Evolutionary conservation across 352 stramenopile species (phyloP).

Genomic region (Phytophthora europaea): DNA sequence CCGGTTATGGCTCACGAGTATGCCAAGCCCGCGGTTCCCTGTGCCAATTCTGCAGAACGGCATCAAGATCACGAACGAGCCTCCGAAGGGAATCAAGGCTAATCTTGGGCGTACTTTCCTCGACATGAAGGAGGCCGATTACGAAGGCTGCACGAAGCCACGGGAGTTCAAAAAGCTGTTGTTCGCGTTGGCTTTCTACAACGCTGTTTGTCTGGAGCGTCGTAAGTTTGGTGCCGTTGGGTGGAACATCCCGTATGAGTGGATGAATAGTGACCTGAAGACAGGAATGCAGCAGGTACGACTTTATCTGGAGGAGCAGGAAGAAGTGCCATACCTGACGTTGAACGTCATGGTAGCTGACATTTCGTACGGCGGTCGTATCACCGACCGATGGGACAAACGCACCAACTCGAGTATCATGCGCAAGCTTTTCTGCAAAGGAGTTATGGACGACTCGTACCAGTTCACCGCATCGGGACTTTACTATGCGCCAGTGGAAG

Average conservation of each 20-base stretch:
- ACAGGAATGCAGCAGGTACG: constrained; percentile 94
- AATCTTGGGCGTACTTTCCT: constrained; percentile 95
- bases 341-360: constrained; percentile 96
- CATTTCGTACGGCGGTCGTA: constrained; percentile 95
- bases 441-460: constrained; percentile 91
- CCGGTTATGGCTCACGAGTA: constrained; percentile 95
- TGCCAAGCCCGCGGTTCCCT: constrained; percentile 92
- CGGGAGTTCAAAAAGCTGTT: constrained; percentile 92
- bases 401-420: constrained; percentile 96
- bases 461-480: constrained; percentile 77
- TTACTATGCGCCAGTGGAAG: constrained; percentile 86
- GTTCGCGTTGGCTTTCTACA: constrained; percentile 96
- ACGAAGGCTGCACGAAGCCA: constrained; percentile 89
- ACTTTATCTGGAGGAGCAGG: constrained; percentile 95
- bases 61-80: constrained; percentile 97
- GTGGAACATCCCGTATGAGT: constrained; percentile 97
- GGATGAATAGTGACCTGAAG: constrained; percentile 97
- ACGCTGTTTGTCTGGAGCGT: constrained; percentile 94
- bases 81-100: constrained; percentile 91
- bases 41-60: constrained; percentile 96
- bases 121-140: constrained; percentile 93
- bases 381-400: constrained; percentile 96
- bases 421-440: constrained; percentile 90
- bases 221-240: constrained; percentile 96
- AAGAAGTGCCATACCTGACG: constrained; percentile 93